These are phyloP conservation scores for Solanum arcanum DNA, from an alignment of 257 asterid genomes.

Conservation along the genomic window DNA sequence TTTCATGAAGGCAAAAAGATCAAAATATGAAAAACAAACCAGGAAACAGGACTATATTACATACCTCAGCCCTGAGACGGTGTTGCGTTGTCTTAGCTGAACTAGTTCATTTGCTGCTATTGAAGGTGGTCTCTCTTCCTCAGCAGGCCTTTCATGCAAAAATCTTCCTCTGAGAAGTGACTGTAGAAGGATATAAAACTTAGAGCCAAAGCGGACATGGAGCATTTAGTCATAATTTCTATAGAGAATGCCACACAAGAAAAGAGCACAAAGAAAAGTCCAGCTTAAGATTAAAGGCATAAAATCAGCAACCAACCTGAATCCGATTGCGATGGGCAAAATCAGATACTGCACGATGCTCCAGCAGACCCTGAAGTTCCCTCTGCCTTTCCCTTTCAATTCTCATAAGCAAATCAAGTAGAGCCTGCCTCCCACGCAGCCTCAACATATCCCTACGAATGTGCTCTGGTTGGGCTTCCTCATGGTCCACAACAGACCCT, in stretches of 20 bases:
- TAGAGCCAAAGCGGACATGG: neutral
- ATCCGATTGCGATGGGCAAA: constrained; percentile 90
- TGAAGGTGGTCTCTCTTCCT: constrained; percentile 67
- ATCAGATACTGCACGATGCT: constrained; percentile 87
- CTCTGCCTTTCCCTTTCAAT: constrained; percentile 76
- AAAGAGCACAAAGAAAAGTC: neutral
- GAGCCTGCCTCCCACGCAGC: constrained; percentile 80
- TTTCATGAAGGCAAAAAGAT: neutral
- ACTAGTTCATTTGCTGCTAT: constrained; percentile 71
- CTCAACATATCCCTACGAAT: constrained; percentile 71
- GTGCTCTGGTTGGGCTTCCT: constrained; percentile 73
- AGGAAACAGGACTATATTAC: neutral
- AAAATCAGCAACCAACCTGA: constrained; percentile 39
- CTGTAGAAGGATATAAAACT: constrained; percentile 27
- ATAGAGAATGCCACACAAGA: neutral
- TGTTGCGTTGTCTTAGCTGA: constrained; percentile 80
- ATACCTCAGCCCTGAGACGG: constrained; percentile 94
- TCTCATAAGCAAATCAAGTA: constrained; percentile 77
- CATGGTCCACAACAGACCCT: constrained; percentile 39
- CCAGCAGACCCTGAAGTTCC: constrained; percentile 72
- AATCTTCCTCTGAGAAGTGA: constrained; percentile 91
- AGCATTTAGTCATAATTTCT: neutral
- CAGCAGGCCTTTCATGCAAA: constrained; percentile 66
- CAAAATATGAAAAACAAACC: neutral
- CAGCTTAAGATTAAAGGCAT: neutral